Evolutionary conservation across 2,329 filamentous ascomycete genomes (phyloP).

Genomic region (Bipolaris victoriae): DNA sequence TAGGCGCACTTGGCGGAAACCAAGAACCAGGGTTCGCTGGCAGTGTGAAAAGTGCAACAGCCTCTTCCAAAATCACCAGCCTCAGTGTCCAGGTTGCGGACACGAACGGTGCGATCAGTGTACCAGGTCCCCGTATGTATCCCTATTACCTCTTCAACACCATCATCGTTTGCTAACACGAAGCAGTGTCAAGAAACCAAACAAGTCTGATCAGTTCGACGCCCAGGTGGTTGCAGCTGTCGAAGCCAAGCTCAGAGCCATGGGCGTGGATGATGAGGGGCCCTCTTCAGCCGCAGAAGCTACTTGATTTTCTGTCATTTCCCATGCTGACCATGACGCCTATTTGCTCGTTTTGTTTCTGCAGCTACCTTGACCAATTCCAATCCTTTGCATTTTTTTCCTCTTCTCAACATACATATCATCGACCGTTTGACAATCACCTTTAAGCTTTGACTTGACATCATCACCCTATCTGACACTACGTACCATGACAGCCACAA

Average conservation of each 20-base stretch:
- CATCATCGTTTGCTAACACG: conserved; percentile 15
- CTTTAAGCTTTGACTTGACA: neutral
- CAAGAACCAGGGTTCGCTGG: conserved; percentile 54
- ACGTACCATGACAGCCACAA: neutral
- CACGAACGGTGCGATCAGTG: conserved; percentile 67
- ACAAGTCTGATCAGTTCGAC: conserved; percentile 62
- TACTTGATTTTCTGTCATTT: conserved; percentile 1
- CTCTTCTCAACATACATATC: neutral
- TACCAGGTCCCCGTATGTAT: conserved; percentile 58
- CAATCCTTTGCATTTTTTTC: neutral
- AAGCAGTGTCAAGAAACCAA: conserved; percentile 62
- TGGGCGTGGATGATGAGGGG: conserved; percentile 38
- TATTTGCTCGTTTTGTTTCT: neutral
- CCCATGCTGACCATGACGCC: neutral
- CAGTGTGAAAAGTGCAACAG: conserved; percentile 68
- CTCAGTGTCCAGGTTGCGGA: conserved; percentile 65
- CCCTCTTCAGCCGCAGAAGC: conserved; percentile 25
- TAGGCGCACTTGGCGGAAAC: conserved; percentile 52
- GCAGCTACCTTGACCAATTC: neutral
- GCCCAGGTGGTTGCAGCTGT: conserved; percentile 65
- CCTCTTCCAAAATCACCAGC: conserved; percentile 62
- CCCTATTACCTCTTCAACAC: too few relatives aligned
- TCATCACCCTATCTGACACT: neutral
- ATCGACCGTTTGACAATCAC: neutral
- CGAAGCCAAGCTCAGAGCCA: conserved; percentile 59